Percentiles rank a stretch among this genome's conserved stretches.
These are phyloP conservation scores for Candida sithepensis DNA, from an alignment of 805 yeast genomes.

Conservation along the genomic window DNA sequence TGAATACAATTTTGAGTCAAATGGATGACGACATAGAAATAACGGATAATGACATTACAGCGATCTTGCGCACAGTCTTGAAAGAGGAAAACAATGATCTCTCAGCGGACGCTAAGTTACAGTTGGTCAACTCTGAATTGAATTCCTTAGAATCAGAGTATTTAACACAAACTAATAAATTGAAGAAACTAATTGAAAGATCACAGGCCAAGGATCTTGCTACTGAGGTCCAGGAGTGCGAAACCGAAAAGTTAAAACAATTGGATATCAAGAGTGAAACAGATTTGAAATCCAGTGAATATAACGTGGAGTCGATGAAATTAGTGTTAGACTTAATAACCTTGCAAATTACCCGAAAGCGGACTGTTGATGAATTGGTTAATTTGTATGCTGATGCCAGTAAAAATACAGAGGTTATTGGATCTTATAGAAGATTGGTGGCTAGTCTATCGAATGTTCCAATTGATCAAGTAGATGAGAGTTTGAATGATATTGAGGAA, in stretches of 20 bases:
- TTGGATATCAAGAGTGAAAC: constrained; percentile 14
- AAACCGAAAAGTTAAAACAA: constrained; percentile 22
- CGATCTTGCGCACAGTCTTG: constrained; percentile 33
- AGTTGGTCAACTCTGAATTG: constrained; percentile 13
- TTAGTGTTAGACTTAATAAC: constrained; percentile 43
- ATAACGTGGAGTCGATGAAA: constrained; percentile 21
- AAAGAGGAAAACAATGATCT: constrained; percentile 16
- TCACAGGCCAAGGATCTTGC: constrained; percentile 45
- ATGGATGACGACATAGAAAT: constrained; percentile 32
- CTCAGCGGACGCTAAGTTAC: constrained; percentile 16
- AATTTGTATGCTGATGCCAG: constrained; percentile 35
- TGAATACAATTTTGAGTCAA: constrained; percentile 24
- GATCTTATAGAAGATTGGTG: constrained; percentile 64
- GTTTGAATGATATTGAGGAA: constrained; percentile 54
- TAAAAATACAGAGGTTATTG: constrained; percentile 50
- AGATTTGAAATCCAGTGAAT: constrained; percentile 19
- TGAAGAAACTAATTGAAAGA: constrained; percentile 34
- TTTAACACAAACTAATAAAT: constrained; percentile 12
- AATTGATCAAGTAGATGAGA: constrained; percentile 62
- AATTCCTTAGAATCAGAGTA: constrained; percentile 17
- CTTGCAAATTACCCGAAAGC: constrained; percentile 51
- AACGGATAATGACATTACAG: constrained; percentile 27
- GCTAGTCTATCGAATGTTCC: constrained; percentile 67
- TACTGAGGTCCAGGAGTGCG: constrained; percentile 36
- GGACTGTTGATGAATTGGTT: constrained; percentile 47